These are phyloP conservation scores for Marasmius sp. DNA, from an alignment of 1,284 basidiomycete genomes.

Conservation along the genomic window DNA sequence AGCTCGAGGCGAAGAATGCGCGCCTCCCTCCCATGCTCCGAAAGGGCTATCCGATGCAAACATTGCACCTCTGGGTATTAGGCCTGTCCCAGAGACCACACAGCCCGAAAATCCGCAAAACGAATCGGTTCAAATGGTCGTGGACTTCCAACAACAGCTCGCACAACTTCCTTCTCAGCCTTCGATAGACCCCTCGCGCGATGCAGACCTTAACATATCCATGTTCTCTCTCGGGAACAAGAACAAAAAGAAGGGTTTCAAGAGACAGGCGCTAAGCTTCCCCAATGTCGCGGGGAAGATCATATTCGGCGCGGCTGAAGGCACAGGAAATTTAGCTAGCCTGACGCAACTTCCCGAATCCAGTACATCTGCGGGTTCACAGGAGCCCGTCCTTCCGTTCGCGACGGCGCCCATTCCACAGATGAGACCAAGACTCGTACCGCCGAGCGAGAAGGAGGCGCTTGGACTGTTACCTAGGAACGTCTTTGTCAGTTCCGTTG, in stretches of 20 bases:
- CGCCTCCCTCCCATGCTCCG: background rate
- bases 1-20: background rate
- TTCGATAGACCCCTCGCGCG: slow-evolving; percentile 2
- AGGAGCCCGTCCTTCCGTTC: background rate
- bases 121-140: too few species aligned
- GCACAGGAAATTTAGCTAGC: background rate
- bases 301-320: slow-evolving; percentile 36
- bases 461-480: slow-evolving; percentile 52
- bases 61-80: slow-evolving; percentile 30
- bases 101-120: background rate
- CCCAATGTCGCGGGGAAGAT: slow-evolving; percentile 57
- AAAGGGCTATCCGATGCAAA: slow-evolving; percentile 32
- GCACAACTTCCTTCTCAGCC: background rate
- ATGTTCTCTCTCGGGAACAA: slow-evolving; percentile 69
- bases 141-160: too few species aligned
- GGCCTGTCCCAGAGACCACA: background rate
- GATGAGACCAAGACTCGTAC: slow-evolving; percentile 43
- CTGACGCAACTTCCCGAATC: background rate
- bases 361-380: background rate
- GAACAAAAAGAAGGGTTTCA: slow-evolving; percentile 72
- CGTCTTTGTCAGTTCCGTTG: slow-evolving; percentile 66
- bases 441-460: slow-evolving; percentile 63
- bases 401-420: slow-evolving; percentile 10
- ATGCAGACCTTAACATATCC: slow-evolving; percentile 32
- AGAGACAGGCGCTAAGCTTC: slow-evolving; percentile 41